phyloP scores from a whole-genome alignment of 1,284 basidiomycete genomes.

The Moesziomyces parantarcticus region DNA sequence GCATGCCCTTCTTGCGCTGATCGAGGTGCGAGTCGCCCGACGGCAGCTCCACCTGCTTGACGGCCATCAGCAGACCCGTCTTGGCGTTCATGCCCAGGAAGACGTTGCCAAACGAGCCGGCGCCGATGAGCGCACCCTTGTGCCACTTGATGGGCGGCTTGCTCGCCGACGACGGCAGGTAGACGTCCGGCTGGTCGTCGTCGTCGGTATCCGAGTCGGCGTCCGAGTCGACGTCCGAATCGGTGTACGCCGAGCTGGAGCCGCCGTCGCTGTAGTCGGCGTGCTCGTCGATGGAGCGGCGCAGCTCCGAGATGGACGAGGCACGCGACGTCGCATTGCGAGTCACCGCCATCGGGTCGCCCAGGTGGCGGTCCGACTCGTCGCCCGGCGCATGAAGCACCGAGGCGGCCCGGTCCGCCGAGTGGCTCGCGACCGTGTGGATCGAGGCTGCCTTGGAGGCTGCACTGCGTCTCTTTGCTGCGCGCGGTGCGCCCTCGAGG shows the following conservation, averaged over 20 bases:
- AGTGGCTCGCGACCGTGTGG: constrained; percentile 13
- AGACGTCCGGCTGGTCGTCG: constrained; percentile 20
- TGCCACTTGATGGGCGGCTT: constrained; percentile 89
- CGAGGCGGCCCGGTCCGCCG: constrained; percentile 66
- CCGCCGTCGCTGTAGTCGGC: constrained; percentile 38
- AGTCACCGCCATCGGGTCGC: constrained; percentile 50
- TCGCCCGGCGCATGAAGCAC: constrained; percentile 45
- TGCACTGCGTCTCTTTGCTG: constrained; percentile 57
- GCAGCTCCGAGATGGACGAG: constrained; percentile 40
- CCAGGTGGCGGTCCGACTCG: constrained; percentile 51
- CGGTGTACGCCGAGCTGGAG: constrained; percentile 49
- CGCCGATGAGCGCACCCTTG: constrained; percentile 96
- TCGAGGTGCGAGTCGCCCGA: constrained; percentile 86
- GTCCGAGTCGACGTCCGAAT: constrained; percentile 32
- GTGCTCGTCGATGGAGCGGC: constrained; percentile 57
- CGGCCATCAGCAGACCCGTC: constrained; percentile 94
- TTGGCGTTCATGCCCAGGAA: constrained; percentile 95
- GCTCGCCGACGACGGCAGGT: constrained; percentile 21
- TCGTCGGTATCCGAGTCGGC: constrained; percentile 32
- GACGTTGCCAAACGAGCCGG: constrained; percentile 73
- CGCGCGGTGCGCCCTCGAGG: constrained; percentile 28
- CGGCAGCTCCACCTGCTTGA: constrained; percentile 97
- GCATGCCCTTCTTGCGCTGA: constrained; percentile 93
- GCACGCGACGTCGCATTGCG: constrained; percentile 43
- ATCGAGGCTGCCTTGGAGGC: constrained; percentile 55